Evolutionary conservation across 805 yeast species (phyloP).

Genomic region (Ogataea paraovalis): DNA sequence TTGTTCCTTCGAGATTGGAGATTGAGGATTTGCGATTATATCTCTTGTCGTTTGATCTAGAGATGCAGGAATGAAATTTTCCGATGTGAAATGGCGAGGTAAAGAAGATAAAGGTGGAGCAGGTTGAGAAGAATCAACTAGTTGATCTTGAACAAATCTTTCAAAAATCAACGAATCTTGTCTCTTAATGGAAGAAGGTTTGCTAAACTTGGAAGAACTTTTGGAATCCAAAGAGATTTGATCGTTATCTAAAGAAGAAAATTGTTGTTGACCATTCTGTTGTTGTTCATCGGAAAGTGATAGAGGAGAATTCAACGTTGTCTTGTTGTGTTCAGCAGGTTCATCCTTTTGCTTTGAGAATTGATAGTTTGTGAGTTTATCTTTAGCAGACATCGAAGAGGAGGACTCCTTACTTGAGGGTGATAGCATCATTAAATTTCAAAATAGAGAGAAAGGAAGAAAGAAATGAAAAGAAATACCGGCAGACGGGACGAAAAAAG

Average conservation of each 20-base stretch:
- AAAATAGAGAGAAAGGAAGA: too few relatives aligned
- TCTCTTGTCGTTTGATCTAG: conserved; percentile 37
- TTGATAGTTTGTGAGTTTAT: conserved; percentile 13
- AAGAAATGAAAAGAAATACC: not conserved
- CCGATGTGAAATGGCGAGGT: conserved; percentile 40
- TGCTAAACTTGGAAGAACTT: conserved; percentile 4
- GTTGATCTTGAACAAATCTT: conserved; percentile 60
- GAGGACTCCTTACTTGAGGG: conserved; percentile 23
- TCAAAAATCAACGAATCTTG: conserved; percentile 56
- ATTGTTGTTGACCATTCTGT: conserved; percentile 1
- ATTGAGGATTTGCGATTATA: conserved; percentile 3
- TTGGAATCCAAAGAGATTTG: conserved; percentile 17
- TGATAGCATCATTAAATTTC: conserved; percentile 17
- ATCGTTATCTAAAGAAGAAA: conserved; percentile 17
- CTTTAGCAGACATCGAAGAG: conserved; percentile 5
- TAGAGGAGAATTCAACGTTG: conserved; percentile 16
- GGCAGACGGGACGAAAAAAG: too few relatives aligned
- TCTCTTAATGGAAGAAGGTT: conserved; percentile 10
- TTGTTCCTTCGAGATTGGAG: not conserved
- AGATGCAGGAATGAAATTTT: conserved; percentile 54
- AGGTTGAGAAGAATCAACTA: conserved; percentile 27
- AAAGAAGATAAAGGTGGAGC: conserved; percentile 25
- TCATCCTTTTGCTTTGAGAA: conserved; percentile 7
- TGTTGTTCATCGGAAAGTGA: conserved; percentile 18
- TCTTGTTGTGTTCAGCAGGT: conserved; percentile 2